Conservation (phyloP, 225 moss, liverwort and hornwort species). For the Marchantia paleacea region DNA sequence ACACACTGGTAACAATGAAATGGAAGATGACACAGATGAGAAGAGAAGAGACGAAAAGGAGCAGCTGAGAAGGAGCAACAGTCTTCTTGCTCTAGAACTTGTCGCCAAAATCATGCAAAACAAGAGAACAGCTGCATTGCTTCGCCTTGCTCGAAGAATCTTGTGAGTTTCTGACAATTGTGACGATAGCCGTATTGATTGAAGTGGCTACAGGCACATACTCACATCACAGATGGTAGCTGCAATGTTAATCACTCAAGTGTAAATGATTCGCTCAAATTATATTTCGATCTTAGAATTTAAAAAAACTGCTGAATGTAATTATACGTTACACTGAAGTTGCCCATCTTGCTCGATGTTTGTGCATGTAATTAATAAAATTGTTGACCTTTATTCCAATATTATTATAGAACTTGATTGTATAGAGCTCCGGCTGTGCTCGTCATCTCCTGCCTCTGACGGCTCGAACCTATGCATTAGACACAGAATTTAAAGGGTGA, state of each 20-base stretch:
- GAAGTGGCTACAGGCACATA: neutral
- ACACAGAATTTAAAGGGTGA: neutral
- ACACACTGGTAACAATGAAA: conserved; percentile 45
- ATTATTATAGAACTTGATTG: too few relatives aligned
- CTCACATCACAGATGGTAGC: neutral
- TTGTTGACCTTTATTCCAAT: too few relatives aligned
- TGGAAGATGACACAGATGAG: conserved; percentile 43
- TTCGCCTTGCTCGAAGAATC: conserved; percentile 77
- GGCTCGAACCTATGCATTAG: too few relatives aligned
- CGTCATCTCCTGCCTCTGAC: too few relatives aligned
- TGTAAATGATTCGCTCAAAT: too few relatives aligned
- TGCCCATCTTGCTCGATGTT: too few relatives aligned
- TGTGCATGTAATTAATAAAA: too few relatives aligned
- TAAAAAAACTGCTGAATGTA: too few relatives aligned
- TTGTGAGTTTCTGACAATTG: conserved; percentile 47
- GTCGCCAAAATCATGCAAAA: conserved; percentile 81
- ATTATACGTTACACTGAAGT: too few relatives aligned
- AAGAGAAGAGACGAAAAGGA: conserved; percentile 65
- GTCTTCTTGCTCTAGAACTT: conserved; percentile 70
- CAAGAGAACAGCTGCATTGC: conserved; percentile 69
- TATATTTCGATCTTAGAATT: too few relatives aligned
- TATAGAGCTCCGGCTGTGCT: too few relatives aligned
- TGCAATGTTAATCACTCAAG: neutral
- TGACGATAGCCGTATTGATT: neutral
- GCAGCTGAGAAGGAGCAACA: conserved; percentile 64